Evolutionary conservation across 805 yeast genomes (phyloP), one percentile per base, ranked within the genome.

Genomic region (Teunomyces aglyptinius): DNA sequence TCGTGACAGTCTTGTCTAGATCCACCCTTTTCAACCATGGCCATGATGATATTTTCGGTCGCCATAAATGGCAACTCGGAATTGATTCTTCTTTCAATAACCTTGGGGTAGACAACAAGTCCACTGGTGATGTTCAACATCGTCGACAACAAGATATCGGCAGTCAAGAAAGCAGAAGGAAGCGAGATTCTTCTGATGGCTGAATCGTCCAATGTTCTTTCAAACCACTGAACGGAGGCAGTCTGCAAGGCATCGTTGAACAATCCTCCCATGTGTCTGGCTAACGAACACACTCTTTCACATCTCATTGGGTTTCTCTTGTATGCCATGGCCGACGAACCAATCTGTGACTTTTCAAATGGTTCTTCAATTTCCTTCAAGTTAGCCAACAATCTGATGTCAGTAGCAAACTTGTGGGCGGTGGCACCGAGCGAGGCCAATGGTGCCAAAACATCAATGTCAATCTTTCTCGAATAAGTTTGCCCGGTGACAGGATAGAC

Each of bases 281-380:
- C 83, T 56, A 94, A 80, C n/a, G 99, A 94, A 75, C 99, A 94
- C 49, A 94, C 97, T 71, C 99, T 84, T 77, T 94, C 99, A 65
- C 92, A 86, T 77, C 99, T 86, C 99, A 94, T 94, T 70, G 99
- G 99, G 75, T 94, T 94, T 76, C 99, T 86, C 82, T 94, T 94
- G 78, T 94, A 94, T 26, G 99, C 99, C 99, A 94, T 94, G 36
- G 99, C 99, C 46, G 89, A 81, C 10, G 97, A 90, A 35, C 99
- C 99, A 63, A 94, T 94, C 78, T 94, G 99, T n/a, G 91, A 83
- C 74, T 88, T 89, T 77, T 94, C 99, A 65, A 94, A 94, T 24
- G 99, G 99, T 73, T 94, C 99, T 75, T 94, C 99, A 55, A 94
- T 73, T 76, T 94, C 99, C 75, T 94, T 94, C 75, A 94, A 81